Evolutionary conservation across 1,284 basidiomycete species (phyloP).

Genomic region (Rugosomyces carneus): DNA sequence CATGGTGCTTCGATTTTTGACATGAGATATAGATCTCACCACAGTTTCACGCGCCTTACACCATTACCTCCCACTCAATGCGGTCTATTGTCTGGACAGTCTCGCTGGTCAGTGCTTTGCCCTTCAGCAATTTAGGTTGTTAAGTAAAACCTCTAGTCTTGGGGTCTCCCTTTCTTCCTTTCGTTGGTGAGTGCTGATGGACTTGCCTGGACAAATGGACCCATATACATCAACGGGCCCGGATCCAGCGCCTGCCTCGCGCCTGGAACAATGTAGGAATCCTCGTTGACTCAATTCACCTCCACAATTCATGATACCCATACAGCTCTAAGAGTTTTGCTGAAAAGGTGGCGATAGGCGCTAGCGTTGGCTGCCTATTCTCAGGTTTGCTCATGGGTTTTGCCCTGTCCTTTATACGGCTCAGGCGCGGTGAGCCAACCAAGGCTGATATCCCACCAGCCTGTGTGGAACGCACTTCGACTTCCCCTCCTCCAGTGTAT

Average conservation of each 20-base stretch:
- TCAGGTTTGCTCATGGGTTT: neutral
- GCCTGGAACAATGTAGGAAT: constrained; percentile 22
- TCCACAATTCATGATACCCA: neutral
- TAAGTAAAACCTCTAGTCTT: constrained; percentile 24
- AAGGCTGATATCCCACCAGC: neutral
- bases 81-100: constrained; percentile 46
- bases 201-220: constrained; percentile 40
- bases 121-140: neutral
- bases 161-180: constrained; percentile 42
- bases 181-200: constrained; percentile 40
- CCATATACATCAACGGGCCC: constrained; percentile 37
- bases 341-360: neutral
- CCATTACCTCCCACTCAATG: constrained; percentile 37
- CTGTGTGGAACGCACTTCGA: neutral
- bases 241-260: constrained; percentile 35
- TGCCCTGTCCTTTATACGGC: neutral
- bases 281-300: neutral
- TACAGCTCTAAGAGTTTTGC: neutral
- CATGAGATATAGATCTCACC: constrained; percentile 34
- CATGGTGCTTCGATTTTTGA: neutral
- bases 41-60: constrained; percentile 42
- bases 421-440: neutral
- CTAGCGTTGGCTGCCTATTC: neutral
- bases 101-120: constrained; percentile 25
- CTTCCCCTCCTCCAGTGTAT: neutral